phyloP scores from a whole-genome alignment of 345 rosid species.

The Turritis glabra region DNA sequence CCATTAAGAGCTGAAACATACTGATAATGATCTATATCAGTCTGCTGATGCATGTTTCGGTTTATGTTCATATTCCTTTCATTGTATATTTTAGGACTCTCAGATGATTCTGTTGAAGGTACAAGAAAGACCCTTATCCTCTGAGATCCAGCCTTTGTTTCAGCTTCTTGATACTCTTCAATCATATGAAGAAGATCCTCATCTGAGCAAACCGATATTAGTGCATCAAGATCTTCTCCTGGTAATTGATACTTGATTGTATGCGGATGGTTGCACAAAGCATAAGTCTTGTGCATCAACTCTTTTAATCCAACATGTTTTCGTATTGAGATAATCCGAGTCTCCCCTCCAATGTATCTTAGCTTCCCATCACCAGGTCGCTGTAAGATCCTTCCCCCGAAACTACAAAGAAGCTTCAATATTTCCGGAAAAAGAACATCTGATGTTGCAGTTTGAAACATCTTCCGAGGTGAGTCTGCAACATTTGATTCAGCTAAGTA shows the following conservation, averaged over 20 bases:
- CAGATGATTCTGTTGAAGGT: conserved; percentile 49
- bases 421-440: conserved; percentile 41
- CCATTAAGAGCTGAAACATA: conserved; percentile 75
- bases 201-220: conserved; percentile 74
- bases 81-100: conserved; percentile 56
- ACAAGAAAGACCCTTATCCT: conserved; percentile 76
- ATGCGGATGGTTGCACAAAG: conserved; percentile 66
- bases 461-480: conserved; percentile 46
- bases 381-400: conserved; percentile 78
- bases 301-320: conserved; percentile 57
- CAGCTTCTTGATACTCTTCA: conserved; percentile 76
- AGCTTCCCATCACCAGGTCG: conserved; percentile 84
- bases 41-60: conserved; percentile 40
- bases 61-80: conserved; percentile 37
- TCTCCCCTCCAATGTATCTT: conserved; percentile 91
- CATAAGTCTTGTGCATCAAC: conserved; percentile 62
- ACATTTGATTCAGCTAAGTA: conserved; percentile 34
- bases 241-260: conserved; percentile 92
- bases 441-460: conserved; percentile 29
- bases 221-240: conserved; percentile 89
- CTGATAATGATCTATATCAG: conserved; percentile 52
- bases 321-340: conserved; percentile 70
- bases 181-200: conserved; percentile 87
- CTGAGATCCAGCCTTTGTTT: conserved; percentile 62
- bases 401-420: conserved; percentile 86